phyloP scores from a whole-genome alignment of 208 protist species.

The Crithidia brevicula region DNA sequence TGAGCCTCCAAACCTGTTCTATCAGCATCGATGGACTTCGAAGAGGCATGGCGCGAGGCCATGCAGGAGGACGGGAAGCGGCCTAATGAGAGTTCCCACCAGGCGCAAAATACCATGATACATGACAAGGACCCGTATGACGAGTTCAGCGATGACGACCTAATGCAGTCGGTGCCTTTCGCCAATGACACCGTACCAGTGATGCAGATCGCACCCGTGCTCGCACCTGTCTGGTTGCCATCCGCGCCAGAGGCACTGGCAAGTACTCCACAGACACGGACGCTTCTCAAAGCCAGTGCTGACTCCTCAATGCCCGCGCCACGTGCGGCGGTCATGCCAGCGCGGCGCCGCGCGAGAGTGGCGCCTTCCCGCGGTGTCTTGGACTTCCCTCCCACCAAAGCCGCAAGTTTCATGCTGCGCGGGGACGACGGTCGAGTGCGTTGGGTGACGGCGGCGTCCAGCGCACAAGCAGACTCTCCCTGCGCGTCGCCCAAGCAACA shows the following conservation, averaged over 20 bases:
- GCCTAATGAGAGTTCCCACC: not conserved
- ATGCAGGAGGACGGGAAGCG: constrained; percentile 17
- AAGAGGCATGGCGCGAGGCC: constrained; percentile 29
- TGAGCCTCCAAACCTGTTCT: too few relatives aligned
- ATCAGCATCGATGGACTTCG: constrained; percentile 22
- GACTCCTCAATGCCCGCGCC: not conserved
- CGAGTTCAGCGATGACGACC: constrained; percentile 48
- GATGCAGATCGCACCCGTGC: not conserved
- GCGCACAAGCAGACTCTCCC: not conserved
- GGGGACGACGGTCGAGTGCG: constrained; percentile 66
- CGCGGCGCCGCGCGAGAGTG: not conserved
- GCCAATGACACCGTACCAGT: constrained; percentile 39
- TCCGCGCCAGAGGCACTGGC: not conserved
- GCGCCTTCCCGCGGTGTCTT: constrained; percentile 21
- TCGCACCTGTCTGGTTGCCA: not conserved
- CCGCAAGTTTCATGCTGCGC: constrained; percentile 55
- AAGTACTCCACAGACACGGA: not conserved
- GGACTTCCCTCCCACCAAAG: constrained; percentile 26
- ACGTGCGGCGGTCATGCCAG: not conserved
- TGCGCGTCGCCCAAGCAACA: not conserved
- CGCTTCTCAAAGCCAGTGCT: not conserved
- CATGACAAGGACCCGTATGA: constrained; percentile 20
- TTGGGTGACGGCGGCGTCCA: constrained; percentile 46
- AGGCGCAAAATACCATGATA: too few relatives aligned
- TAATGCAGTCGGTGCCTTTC: constrained; percentile 46